Evolutionary conservation across 1,284 basidiomycete genomes (phyloP).

Genomic region (Malassezia dermatis): DNA sequence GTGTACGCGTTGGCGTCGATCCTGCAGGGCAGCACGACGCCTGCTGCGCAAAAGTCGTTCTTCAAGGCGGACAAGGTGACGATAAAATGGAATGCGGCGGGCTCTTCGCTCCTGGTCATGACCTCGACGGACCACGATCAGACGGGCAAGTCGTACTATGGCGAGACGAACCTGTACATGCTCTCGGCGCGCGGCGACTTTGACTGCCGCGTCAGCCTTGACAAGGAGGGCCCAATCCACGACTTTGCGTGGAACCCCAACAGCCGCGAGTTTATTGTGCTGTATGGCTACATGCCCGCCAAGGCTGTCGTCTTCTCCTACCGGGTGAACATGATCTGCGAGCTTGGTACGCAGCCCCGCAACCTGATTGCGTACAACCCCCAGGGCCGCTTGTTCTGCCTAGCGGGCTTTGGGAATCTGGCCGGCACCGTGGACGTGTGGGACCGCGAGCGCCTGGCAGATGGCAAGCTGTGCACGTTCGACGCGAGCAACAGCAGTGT

Average conservation of each 20-base stretch:
- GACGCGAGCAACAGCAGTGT: conserved; percentile 84
- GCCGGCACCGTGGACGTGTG: conserved; percentile 85
- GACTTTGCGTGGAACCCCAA: conserved; percentile 97
- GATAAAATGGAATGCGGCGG: conserved; percentile 93
- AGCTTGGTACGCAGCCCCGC: conserved; percentile 76
- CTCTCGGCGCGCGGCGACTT: conserved; percentile 90
- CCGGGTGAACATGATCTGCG: conserved; percentile 74
- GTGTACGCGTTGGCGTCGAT: conserved; percentile 68
- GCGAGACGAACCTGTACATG: conserved; percentile 88
- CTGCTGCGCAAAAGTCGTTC: conserved; percentile 65
- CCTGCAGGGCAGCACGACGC: conserved; percentile 56
- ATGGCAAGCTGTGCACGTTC: conserved; percentile 67
- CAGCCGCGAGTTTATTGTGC: conserved; percentile 79
- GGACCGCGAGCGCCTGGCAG: conserved; percentile 68
- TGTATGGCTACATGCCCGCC: conserved; percentile 95
- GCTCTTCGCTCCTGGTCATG: conserved; percentile 61
- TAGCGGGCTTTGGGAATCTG: conserved; percentile 92
- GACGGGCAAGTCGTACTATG: conserved; percentile 94
- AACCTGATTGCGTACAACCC: conserved; percentile 94
- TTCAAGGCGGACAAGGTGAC: conserved; percentile 88
- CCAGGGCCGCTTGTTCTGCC: conserved; percentile 73
- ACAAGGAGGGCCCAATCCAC: conserved; percentile 95
- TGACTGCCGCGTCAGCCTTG: conserved; percentile 79
- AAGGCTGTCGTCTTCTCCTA: conserved; percentile 84
- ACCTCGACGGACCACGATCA: conserved; percentile 95